Evolutionary conservation across 1,139 yeast species (phyloP).

Genomic region (Lodderomyces elongisporus): DNA sequence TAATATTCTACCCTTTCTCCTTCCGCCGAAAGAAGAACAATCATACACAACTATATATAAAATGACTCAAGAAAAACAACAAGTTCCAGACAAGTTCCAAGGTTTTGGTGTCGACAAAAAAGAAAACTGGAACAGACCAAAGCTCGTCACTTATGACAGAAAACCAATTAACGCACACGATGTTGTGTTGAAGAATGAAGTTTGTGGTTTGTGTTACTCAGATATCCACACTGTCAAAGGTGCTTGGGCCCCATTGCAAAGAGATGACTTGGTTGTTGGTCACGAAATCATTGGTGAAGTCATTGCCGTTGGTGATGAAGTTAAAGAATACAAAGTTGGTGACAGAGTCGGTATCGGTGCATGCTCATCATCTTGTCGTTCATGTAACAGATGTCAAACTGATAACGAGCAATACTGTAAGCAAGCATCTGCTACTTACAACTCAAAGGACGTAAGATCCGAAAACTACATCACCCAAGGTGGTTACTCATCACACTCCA

Average conservation of each 20-base stretch:
- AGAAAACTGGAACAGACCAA: slow-evolving; percentile 41
- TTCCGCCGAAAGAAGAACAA: too few species aligned
- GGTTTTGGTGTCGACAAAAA: slow-evolving; percentile 39
- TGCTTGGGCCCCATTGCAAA: slow-evolving; percentile 30
- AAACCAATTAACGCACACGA: slow-evolving; percentile 34
- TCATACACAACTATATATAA: too few species aligned
- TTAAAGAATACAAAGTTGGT: slow-evolving; percentile 45
- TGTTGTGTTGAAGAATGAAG: slow-evolving; percentile 42
- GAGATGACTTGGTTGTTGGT: slow-evolving; percentile 34
- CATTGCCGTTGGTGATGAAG: slow-evolving; percentile 45
- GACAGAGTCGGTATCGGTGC: slow-evolving; percentile 66
- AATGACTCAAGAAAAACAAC: too few species aligned
- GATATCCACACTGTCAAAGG: slow-evolving; percentile 48
- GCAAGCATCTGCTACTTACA: slow-evolving; percentile 41
- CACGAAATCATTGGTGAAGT: slow-evolving; percentile 57
- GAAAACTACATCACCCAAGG: slow-evolving; percentile 47
- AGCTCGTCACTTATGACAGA: slow-evolving; percentile 36
- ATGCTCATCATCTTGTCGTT: slow-evolving; percentile 41
- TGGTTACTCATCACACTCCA: slow-evolving; percentile 56
- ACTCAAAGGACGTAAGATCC: slow-evolving; percentile 26
- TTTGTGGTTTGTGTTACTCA: slow-evolving; percentile 62
- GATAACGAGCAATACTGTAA: slow-evolving; percentile 51
- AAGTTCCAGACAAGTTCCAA: slow-evolving; percentile 34
- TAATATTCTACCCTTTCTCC: too few species aligned
- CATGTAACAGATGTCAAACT: slow-evolving; percentile 42